Evolutionary conservation across 2,329 filamentous ascomycete species (phyloP).

Genomic region (Nemania bipapillata): DNA sequence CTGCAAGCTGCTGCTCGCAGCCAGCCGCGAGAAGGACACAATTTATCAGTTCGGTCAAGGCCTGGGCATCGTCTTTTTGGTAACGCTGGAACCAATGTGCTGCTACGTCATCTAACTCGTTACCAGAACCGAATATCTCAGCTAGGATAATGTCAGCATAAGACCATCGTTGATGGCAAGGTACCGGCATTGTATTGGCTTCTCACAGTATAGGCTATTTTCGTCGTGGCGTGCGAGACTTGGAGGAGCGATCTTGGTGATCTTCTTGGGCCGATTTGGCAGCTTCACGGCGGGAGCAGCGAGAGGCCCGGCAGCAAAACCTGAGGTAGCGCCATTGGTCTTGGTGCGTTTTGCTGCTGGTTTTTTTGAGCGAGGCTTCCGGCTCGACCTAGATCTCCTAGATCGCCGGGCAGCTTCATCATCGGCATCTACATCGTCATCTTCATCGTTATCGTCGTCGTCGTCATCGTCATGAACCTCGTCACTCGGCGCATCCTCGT

Average conservation of each 20-base stretch:
- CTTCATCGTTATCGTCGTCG: slow-evolving; percentile 53
- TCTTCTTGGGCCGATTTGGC: slow-evolving; percentile 67
- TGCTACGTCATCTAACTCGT: slow-evolving; percentile 66
- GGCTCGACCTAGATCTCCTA: slow-evolving; percentile 57
- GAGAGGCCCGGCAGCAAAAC: slow-evolving; percentile 53
- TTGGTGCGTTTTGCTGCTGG: slow-evolving; percentile 73
- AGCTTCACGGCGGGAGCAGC: slow-evolving; percentile 53
- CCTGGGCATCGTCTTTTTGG: slow-evolving; percentile 63
- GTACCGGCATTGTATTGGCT: slow-evolving; percentile 14
- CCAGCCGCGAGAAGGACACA: slow-evolving; percentile 78
- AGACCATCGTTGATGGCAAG: not conserved
- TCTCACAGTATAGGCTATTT: slow-evolving; percentile 67
- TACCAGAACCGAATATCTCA: slow-evolving; percentile 71
- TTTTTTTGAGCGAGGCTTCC: slow-evolving; percentile 62
- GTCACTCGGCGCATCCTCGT: slow-evolving; percentile 52
- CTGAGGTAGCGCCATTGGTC: slow-evolving; percentile 65
- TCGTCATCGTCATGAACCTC: slow-evolving; percentile 54
- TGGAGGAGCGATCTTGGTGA: slow-evolving; percentile 63
- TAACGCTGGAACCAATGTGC: slow-evolving; percentile 70
- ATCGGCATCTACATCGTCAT: slow-evolving; percentile 57
- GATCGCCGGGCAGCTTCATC: slow-evolving; percentile 59
- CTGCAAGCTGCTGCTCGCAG: slow-evolving; percentile 80
- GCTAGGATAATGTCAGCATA: slow-evolving; percentile 56
- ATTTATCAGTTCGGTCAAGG: slow-evolving; percentile 72
- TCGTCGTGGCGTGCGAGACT: slow-evolving; percentile 62